phyloP scores from a whole-genome alignment of 2,329 filamentous ascomycete genomes.

The Penicillium sp. region DNA sequence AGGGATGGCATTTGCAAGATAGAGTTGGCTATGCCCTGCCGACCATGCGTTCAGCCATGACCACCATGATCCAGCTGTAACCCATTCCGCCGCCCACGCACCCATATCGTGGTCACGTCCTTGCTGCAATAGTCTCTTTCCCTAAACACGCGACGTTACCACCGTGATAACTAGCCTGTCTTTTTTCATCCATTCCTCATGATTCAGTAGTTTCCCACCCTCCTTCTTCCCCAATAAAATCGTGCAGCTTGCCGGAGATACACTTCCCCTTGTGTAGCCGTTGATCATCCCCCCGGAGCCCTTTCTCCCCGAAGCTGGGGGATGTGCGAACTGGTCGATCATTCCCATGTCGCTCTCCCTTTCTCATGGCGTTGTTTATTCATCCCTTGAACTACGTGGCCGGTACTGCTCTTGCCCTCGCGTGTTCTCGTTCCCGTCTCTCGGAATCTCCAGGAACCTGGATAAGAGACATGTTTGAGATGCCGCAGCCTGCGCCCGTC shows the following conservation, averaged over 20 bases:
- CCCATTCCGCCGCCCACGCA: background rate
- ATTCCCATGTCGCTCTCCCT: conserved; percentile 13
- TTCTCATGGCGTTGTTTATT: background rate
- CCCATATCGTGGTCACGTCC: conserved; percentile 1
- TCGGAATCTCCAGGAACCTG: background rate
- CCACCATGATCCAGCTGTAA: too few species aligned
- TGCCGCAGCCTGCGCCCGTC: background rate
- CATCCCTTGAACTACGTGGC: background rate
- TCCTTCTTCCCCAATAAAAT: background rate
- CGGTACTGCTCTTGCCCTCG: background rate
- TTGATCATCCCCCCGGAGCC: conserved; percentile 7
- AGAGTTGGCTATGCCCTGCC: conserved; percentile 11
- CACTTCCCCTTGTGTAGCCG: background rate
- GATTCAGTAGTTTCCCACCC: background rate
- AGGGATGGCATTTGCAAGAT: conserved; percentile 1
- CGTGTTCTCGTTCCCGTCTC: background rate
- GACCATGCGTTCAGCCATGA: conserved; percentile 1
- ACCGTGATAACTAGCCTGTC: background rate
- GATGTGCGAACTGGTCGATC: conserved; percentile 14
- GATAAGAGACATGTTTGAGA: background rate
- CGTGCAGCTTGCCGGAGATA: background rate
- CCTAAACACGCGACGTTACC: conserved; percentile 4
- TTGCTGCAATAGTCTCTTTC: conserved; percentile 8
- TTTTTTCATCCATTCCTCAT: background rate
- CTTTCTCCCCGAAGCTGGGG: conserved; percentile 17